A percentile compares a stretch with the other conserved stretches of the same genome.
Evolutionary conservation across 2,329 filamentous ascomycete genomes (phyloP).

Genomic region (Salinomyces thailandicus): DNA sequence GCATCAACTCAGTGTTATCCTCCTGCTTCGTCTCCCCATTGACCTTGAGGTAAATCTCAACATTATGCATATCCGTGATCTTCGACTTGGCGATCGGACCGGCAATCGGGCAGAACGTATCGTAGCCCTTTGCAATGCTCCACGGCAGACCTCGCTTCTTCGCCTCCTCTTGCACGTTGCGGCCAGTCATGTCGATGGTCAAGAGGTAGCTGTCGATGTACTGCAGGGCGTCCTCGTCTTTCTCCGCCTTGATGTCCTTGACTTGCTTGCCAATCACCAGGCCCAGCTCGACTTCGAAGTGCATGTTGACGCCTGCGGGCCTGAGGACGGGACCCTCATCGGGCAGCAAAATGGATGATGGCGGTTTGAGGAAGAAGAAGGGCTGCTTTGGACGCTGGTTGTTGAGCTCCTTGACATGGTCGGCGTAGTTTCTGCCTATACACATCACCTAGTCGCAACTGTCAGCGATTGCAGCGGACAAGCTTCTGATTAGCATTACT

Average conservation of each 20-base stretch:
- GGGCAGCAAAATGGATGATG: conserved; percentile 73
- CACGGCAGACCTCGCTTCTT: conserved; percentile 96
- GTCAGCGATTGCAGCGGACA: not conserved
- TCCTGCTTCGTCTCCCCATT: conserved; percentile 69
- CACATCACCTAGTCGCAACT: conserved; percentile 61
- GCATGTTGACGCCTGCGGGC: conserved; percentile 72
- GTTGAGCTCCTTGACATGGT: conserved; percentile 88
- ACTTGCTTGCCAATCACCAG: conserved; percentile 76
- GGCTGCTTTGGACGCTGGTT: conserved; percentile 82
- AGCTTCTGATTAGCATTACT: not conserved
- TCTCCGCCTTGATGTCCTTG: conserved; percentile 62
- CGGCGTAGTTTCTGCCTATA: conserved; percentile 93
- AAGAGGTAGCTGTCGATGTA: conserved; percentile 81
- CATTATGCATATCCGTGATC: conserved; percentile 79
- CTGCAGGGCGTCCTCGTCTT: conserved; percentile 65
- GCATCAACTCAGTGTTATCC: conserved; percentile 87
- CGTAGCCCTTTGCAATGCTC: conserved; percentile 94
- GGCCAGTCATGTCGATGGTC: conserved; percentile 93
- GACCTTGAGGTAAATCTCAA: conserved; percentile 75
- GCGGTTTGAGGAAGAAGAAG: conserved; percentile 97
- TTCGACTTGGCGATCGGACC: conserved; percentile 66
- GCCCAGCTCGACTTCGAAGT: conserved; percentile 92
- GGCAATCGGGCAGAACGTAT: conserved; percentile 88
- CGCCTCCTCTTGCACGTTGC: conserved; percentile 90
- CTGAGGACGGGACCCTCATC: conserved; percentile 68